Conservation (phyloP, 257 asterid species). For the Przewalskia tangutica region DNA sequence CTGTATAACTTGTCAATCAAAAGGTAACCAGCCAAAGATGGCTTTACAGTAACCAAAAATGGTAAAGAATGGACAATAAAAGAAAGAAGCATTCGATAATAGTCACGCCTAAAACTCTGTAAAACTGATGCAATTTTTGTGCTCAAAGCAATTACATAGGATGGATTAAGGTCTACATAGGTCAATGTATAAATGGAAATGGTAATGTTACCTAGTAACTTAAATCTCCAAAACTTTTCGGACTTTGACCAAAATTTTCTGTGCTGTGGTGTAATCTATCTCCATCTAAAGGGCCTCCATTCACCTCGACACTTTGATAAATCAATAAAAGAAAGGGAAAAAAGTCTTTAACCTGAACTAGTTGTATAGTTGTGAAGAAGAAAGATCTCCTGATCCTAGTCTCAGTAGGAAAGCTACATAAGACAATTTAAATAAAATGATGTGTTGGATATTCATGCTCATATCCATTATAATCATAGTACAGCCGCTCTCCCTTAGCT, state of each 20-base stretch:
- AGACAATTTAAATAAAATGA: constrained; percentile 38
- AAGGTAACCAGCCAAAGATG: neutral
- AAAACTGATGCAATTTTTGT: neutral
- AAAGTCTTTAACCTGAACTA: neutral
- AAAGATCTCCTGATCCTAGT: constrained; percentile 14
- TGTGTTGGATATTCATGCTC: constrained; percentile 89
- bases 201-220: neutral
- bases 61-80: neutral
- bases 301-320: neutral
- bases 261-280: neutral
- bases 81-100: neutral
- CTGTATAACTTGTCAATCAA: neutral
- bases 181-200: neutral
- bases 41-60: neutral
- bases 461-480: constrained; percentile 79
- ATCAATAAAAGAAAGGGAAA: neutral
- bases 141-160: neutral
- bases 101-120: neutral
- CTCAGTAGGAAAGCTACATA: constrained; percentile 5
- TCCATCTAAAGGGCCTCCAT: neutral
- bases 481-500: constrained; percentile 73
- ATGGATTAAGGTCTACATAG: neutral
- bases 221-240: neutral
- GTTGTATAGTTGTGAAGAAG: constrained; percentile 2
- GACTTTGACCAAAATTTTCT: neutral